Conservation (phyloP, 192 early-diverging fungal species). For the Obelidium mucronatum region DNA sequence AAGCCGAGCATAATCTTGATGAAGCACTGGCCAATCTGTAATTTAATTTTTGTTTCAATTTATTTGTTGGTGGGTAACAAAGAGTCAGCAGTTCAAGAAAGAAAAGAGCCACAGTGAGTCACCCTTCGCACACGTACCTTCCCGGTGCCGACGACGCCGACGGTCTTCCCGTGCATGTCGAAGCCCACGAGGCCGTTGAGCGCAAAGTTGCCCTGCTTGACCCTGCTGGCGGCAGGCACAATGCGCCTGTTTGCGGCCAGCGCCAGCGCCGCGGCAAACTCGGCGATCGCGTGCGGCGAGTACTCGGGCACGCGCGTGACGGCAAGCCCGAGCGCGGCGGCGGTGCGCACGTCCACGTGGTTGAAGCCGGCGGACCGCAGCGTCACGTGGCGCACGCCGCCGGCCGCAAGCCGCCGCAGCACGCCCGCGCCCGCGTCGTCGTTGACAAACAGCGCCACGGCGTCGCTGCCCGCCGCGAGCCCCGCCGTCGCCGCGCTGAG, state of each 20-base stretch:
- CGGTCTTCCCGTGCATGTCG: constrained; percentile 57
- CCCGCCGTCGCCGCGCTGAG: not conserved
- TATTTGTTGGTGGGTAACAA: constrained; percentile 22
- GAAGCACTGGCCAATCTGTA: constrained; percentile 55
- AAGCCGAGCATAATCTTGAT: constrained; percentile 56
- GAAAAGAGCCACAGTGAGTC: too few species aligned
- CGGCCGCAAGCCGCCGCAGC: constrained; percentile 16
- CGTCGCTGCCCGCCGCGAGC: not conserved
- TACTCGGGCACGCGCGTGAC: constrained; percentile 59
- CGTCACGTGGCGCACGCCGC: constrained; percentile 48
- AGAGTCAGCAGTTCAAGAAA: too few species aligned
- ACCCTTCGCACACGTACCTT: too few species aligned
- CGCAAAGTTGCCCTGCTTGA: constrained; percentile 46
- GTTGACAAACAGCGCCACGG: constrained; percentile 46
- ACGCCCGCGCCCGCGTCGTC: constrained; percentile 32
- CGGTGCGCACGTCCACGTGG: constrained; percentile 49
- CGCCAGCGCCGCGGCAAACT: constrained; percentile 50
- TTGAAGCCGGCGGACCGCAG: constrained; percentile 57
- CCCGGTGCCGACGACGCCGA: constrained; percentile 51
- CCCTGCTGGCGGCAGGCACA: constrained; percentile 37
- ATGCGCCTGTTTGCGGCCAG: constrained; percentile 52
- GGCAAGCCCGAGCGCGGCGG: constrained; percentile 24
- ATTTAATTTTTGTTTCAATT: constrained; percentile 39
- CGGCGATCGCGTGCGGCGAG: constrained; percentile 55
- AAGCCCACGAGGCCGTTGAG: constrained; percentile 51